phyloP scores from a whole-genome alignment of 2,329 filamentous ascomycete species.

The Beauveria pseudobassiana region DNA sequence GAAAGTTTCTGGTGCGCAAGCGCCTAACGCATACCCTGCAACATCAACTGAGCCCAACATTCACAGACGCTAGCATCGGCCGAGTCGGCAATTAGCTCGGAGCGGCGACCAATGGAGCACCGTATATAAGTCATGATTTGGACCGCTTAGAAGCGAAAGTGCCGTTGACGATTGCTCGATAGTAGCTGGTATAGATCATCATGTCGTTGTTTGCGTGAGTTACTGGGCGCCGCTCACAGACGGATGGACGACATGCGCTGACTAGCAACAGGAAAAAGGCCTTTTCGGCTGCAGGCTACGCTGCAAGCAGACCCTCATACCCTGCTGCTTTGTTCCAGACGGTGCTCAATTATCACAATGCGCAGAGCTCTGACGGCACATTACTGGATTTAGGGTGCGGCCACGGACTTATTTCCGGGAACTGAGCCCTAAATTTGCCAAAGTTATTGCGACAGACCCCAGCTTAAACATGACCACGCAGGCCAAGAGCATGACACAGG shows the following conservation, averaged over 20 bases:
- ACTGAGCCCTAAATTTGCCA: constrained; percentile 44
- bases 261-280: constrained; percentile 38
- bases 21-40: not conserved
- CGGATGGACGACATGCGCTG: not conserved
- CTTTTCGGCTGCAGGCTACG: constrained; percentile 51
- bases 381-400: constrained; percentile 57
- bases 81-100: constrained; percentile 1
- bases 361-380: constrained; percentile 21
- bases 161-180: not conserved
- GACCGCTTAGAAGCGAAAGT: not conserved
- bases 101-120: not conserved
- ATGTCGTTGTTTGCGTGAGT: constrained; percentile 45
- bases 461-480: constrained; percentile 50
- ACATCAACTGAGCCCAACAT: not conserved
- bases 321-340: constrained; percentile 45
- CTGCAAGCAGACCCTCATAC: constrained; percentile 52
- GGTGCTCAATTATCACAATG: constrained; percentile 46
- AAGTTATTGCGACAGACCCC: constrained; percentile 48
- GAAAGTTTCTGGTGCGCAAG: not conserved
- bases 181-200: not conserved
- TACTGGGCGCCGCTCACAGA: no score
- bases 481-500: constrained; percentile 33
- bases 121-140: not conserved
- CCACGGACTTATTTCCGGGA: constrained; percentile 50
- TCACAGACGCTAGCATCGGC: constrained; percentile 2